Evolutionary conservation across 2,329 filamentous ascomycete genomes (phyloP).

Genomic region (Penicillium sp.): DNA sequence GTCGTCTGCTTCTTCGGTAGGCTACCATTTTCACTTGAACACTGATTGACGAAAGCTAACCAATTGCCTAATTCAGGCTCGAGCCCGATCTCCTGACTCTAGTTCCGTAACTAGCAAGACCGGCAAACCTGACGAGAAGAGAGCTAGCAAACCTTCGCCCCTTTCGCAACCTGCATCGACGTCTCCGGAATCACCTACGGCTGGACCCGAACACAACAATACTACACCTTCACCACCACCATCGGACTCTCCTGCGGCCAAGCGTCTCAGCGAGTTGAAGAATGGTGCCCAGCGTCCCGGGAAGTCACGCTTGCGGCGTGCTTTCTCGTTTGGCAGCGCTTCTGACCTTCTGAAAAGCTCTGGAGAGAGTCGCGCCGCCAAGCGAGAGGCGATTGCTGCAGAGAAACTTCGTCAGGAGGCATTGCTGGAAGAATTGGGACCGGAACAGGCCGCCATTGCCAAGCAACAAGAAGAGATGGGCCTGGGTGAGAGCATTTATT

Average conservation of each 20-base stretch:
- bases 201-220: constrained; percentile 24
- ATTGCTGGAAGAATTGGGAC: constrained; percentile 65
- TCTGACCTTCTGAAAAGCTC: constrained; percentile 72
- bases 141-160: constrained; percentile 63
- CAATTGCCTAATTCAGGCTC: constrained; percentile 14
- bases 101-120: constrained; percentile 19
- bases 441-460: constrained; percentile 86
- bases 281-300: constrained; percentile 72
- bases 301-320: constrained; percentile 79
- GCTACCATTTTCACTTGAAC: constrained; percentile 23
- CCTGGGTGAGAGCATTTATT: constrained; percentile 89
- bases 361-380: constrained; percentile 50
- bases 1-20: constrained; percentile 62
- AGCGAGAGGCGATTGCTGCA: constrained; percentile 43
- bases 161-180: constrained; percentile 63
- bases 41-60: background rate
- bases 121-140: constrained; percentile 64
- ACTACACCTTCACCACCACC: constrained; percentile 31
- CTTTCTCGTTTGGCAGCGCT: constrained; percentile 94
- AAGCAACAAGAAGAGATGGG: constrained; percentile 87
- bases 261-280: constrained; percentile 80
- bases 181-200: constrained; percentile 28
- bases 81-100: constrained; percentile 22
- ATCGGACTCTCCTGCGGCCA: constrained; percentile 63
- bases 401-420: constrained; percentile 62